A percentile compares a stretch with the other conserved stretches of the same genome.
phyloP scores from a whole-genome alignment of 2,329 filamentous ascomycete species.

The Rosellinia necatrix region DNA sequence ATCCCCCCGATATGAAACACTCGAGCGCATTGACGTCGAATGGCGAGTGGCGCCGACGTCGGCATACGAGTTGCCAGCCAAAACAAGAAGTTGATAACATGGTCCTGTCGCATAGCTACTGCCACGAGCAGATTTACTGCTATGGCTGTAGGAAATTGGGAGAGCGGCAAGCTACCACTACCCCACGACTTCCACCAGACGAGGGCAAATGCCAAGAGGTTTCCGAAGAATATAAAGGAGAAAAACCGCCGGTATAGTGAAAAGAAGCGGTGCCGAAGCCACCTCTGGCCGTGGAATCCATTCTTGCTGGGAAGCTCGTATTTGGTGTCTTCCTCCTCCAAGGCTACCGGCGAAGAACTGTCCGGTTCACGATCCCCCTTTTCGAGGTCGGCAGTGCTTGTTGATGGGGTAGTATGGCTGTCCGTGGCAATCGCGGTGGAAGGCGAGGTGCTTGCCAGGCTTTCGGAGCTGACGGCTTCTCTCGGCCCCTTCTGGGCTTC shows the following conservation, averaged over 20 bases:
- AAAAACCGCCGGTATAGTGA: constrained; percentile 63
- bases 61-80: constrained; percentile 51
- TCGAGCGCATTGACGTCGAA: constrained; percentile 54
- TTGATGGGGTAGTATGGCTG: constrained; percentile 1
- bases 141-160: constrained; percentile 45
- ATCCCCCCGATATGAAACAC: constrained; percentile 59
- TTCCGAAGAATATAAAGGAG: constrained; percentile 55
- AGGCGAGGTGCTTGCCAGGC: constrained; percentile 25
- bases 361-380: constrained; percentile 37
- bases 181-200: constrained; percentile 42
- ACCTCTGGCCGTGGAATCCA: constrained; percentile 40
- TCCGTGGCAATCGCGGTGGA: constrained; percentile 11
- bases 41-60: constrained; percentile 49
- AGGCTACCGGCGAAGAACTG: constrained; percentile 19
- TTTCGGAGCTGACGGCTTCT: constrained; percentile 19
- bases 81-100: constrained; percentile 57
- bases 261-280: constrained; percentile 45
- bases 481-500: constrained; percentile 24
- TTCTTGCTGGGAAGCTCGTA: constrained; percentile 46
- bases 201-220: constrained; percentile 52
- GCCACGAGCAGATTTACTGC: constrained; percentile 55
- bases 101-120: constrained; percentile 59
- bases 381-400: constrained; percentile 28
- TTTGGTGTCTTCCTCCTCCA: constrained; percentile 29
- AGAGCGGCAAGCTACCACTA: constrained; percentile 27